These are phyloP conservation scores for Neospermospora avenae DNA, from an alignment of 2,329 filamentous ascomycete genomes.

Conservation along the genomic window DNA sequence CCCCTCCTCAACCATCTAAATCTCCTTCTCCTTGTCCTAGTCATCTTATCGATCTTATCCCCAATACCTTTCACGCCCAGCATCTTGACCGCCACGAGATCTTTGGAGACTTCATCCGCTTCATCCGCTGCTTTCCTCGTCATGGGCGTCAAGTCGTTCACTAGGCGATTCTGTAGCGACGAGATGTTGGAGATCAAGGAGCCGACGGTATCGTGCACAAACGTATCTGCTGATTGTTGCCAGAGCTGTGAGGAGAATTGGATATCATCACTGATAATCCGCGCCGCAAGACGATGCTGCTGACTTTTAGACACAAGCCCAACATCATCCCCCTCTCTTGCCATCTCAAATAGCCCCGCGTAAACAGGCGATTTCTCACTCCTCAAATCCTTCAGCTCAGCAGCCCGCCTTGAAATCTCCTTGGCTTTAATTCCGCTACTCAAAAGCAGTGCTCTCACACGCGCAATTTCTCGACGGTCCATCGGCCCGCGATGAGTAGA, in stretches of 20 bases:
- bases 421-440: constrained; percentile 87
- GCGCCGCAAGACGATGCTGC: constrained; percentile 47
- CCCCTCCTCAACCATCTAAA: constrained; percentile 73
- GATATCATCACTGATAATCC: constrained; percentile 45
- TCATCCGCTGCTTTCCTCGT: constrained; percentile 70
- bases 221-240: constrained; percentile 55
- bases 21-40: constrained; percentile 62
- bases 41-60: constrained; percentile 74
- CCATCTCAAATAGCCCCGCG: constrained; percentile 26
- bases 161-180: constrained; percentile 39
- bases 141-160: constrained; percentile 47
- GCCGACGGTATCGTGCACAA: constrained; percentile 54
- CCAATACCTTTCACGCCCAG: constrained; percentile 77
- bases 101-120: constrained; percentile 73
- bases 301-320: constrained; percentile 26
- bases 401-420: constrained; percentile 67
- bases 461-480: constrained; percentile 71
- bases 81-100: constrained; percentile 73
- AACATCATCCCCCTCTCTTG: constrained; percentile 10
- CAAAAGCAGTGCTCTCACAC: constrained; percentile 72
- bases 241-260: constrained; percentile 47
- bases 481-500: constrained; percentile 43
- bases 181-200: constrained; percentile 46
- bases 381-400: constrained; percentile 28
- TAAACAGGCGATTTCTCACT: constrained; percentile 19